Base-by-base conservation (phyloP, 148 eudicot species). In the Agrostemma githago region DNA sequence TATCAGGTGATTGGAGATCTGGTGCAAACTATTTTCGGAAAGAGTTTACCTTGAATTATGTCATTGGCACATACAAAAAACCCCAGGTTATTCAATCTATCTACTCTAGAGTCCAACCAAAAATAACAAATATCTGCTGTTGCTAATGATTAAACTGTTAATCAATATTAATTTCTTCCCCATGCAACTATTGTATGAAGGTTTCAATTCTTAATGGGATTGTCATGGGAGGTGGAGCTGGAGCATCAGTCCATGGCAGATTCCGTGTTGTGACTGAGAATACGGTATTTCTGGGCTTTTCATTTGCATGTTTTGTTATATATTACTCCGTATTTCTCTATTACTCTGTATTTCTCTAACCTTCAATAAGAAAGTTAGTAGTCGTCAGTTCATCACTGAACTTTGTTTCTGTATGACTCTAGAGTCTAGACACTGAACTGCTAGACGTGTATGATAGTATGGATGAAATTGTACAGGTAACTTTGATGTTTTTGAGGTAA, bases 211-310 rank as follows among this genome's bases (percentile, higher is more conserved):
- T 94, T 69, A 79, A 90, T 79, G 98, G 97, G 62, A 91, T 94
- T 79, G 96, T 89, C 58, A 91, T 94, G 97, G 98, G 98, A 76
- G 98, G 98, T 72, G 98, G 97, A 76, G 97, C 86, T 19, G 98
- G 97, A 65, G 88, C 82, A 71, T 94, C 98, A 72, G 76, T 94
- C 58, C 97, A 91, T 79, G 98, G 98, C 66, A 88, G 90, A 87
- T 94, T 89, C 77, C 97, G 97, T 40, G 87, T 94, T 64, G 97
- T 88, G 41, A 94, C 98, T 37, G 96, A 93, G 85, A 93, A 90
- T 72, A 85, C 98, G 87, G 98, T 90, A 90, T 74, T 37, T 46
- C 73, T 75, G 60, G 68, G 51, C 72, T 42, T 42, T 63, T 67
- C 40, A 8, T 15, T 11, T 58, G 5, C 65, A 39, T 16, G 53